Base-by-base conservation (phyloP, 2,329 filamentous ascomycete species). In the Escovopsis sp. region DNA sequence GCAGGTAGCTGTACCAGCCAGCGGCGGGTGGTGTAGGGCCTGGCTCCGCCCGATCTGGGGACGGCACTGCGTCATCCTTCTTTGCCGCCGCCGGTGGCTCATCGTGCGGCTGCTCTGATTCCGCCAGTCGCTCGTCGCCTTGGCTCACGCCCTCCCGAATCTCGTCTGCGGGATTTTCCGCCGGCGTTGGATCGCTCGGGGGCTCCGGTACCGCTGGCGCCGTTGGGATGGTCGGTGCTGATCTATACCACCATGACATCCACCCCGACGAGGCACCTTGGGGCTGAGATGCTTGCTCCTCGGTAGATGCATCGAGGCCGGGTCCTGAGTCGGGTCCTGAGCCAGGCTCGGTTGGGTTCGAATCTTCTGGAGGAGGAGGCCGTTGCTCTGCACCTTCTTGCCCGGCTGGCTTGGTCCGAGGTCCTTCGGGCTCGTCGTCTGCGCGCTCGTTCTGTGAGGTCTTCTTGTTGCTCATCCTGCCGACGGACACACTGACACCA, bases 171-270 rank as follows among this genome's bases (percentile, higher is more conserved):
- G 8, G 28, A 32, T 11, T 11, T 11, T 32, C 3, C 11, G 8
- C 11, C 8, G 28, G 28, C 12, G 26, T 12, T 6, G 40, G 34
- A 11, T 32, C 38, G 18, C 6, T 18, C 12, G 15, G 9, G 4
- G 44, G 34, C n/a, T 32, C 38, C 18, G 40, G 33, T 3, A 19
- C 30, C 6, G 37, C 9, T 6, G 42, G 12, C 7, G 44, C 18
- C 23, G 52, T 48, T 8, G 49, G 49, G 26, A 56, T 57, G 8
- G 49, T 50, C 32, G 54, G 48, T n/a, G 57, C 52, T 11, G 50
- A 48, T 39, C 47, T 58, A 12, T 53, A 54, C 53, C 73, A 60
- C 73, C 75, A 77, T 30, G 70, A 66, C 12, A 77, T 56, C 75
- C 74, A 78, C 18, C 70, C 64, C 26, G 69, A 65, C 6, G 69